These are phyloP conservation scores for Backusella parvicylindrica DNA, from an alignment of 192 early-diverging fungal species.

Conservation along the genomic window DNA sequence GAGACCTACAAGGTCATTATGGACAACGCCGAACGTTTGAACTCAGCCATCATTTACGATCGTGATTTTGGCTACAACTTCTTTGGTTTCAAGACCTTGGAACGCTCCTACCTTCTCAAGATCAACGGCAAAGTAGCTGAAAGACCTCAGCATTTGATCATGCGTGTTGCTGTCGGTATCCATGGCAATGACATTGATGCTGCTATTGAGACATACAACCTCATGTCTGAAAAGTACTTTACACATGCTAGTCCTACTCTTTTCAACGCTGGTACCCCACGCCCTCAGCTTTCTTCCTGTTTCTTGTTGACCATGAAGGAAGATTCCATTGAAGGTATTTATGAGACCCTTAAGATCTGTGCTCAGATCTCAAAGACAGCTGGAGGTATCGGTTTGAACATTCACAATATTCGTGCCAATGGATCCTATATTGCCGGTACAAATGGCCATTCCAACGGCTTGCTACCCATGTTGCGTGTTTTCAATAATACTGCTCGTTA, in stretches of 20 bases:
- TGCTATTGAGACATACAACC: constrained; percentile 92
- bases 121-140: constrained; percentile 88
- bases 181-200: constrained; percentile 88
- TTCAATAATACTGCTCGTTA: constrained; percentile 98
- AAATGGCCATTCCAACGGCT: constrained; percentile 94
- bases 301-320: constrained; percentile 96
- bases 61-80: constrained; percentile 98
- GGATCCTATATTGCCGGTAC: constrained; percentile 98
- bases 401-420: constrained; percentile 93
- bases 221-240: constrained; percentile 91
- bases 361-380: constrained; percentile 98
- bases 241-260: constrained; percentile 97
- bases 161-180: constrained; percentile 97
- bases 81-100: constrained; percentile 99
- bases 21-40: constrained; percentile 75
- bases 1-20: constrained; percentile 63
- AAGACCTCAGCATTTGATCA: constrained; percentile 96
- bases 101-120: constrained; percentile 90
- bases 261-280: constrained; percentile 97
- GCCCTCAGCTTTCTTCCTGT: constrained; percentile 93
- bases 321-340: constrained; percentile 97
- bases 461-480: constrained; percentile 97
- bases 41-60: constrained; percentile 97
- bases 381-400: constrained; percentile 95
- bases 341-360: constrained; percentile 95